Evolutionary conservation across 495 filamentous ascomycete genomes (phyloP).

Genomic region (Daldinia concentrica): DNA sequence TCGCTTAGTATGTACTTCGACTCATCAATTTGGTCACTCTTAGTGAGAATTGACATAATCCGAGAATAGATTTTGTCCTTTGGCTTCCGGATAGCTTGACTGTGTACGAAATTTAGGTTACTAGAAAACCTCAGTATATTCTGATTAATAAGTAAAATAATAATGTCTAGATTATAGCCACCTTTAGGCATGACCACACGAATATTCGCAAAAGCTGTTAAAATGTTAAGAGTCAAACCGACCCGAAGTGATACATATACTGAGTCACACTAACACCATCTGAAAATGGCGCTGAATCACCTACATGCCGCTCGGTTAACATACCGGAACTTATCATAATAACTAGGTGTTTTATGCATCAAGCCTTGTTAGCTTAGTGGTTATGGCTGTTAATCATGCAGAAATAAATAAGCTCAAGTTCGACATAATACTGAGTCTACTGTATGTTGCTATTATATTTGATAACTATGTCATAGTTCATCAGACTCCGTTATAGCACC

Average conservation of each 20-base stretch:
- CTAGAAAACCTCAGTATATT: not conserved
- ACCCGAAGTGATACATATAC: not conserved
- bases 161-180: not conserved
- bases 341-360: not conserved
- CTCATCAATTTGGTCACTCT: not conserved
- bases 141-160: not conserved
- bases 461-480: conserved; percentile 36
- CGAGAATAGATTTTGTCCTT: not conserved
- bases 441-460: conserved; percentile 24
- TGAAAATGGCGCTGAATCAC: not conserved
- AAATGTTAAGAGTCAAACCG: not conserved
- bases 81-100: not conserved
- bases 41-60: not conserved
- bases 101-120: not conserved
- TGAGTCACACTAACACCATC: not conserved
- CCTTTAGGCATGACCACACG: not conserved
- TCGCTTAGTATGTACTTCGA: no score
- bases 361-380: not conserved
- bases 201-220: not conserved
- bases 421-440: conserved; percentile 6
- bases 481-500: conserved; percentile 27
- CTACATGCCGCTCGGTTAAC: not conserved
- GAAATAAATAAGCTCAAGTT: not conserved
- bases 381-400: not conserved
- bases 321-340: not conserved